Percentiles rank a stretch among this genome's conserved stretches.
These are phyloP conservation scores for Herpetomonas tarakana DNA, from an alignment of 208 protist genomes.

Conservation along the genomic window DNA sequence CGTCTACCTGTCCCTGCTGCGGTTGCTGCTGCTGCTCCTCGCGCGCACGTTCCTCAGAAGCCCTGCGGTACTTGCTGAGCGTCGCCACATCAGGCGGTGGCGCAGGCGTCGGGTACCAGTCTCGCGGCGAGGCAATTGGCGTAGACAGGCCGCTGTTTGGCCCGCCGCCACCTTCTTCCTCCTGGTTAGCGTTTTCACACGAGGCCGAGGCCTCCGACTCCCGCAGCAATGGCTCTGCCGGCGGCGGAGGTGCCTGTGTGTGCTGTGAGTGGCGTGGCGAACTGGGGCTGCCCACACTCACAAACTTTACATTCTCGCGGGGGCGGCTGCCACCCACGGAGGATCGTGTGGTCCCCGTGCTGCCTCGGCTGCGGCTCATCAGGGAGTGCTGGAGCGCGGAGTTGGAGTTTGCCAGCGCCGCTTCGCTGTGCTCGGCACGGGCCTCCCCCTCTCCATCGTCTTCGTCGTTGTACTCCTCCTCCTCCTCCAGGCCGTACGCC, in stretches of 20 bases:
- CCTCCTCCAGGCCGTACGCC: constrained; percentile 8
- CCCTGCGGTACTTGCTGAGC: neutral
- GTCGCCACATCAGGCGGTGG: neutral
- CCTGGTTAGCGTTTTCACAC: too few species aligned
- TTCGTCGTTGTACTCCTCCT: constrained; percentile 6
- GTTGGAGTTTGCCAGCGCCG: neutral
- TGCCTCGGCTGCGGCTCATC: neutral
- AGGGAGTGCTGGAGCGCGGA: too few species aligned
- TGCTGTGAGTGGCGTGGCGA: neutral
- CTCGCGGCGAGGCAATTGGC: neutral
- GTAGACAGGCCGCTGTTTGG: neutral
- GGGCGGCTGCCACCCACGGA: neutral
- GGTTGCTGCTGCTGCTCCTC: neutral
- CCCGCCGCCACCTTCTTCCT: neutral
- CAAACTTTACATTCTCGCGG: neutral
- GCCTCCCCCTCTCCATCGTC: neutral
- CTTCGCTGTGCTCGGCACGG: neutral
- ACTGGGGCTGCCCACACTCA: neutral
- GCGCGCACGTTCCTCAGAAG: neutral
- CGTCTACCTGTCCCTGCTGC: neutral
- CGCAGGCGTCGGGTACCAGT: neutral
- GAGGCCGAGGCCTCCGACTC: too few species aligned
- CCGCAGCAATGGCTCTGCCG: too few species aligned
- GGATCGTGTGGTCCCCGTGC: neutral
- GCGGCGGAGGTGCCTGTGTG: neutral